Conservation (phyloP, 805 yeast genomes). For the Kluyveromyces starmeri region DNA sequence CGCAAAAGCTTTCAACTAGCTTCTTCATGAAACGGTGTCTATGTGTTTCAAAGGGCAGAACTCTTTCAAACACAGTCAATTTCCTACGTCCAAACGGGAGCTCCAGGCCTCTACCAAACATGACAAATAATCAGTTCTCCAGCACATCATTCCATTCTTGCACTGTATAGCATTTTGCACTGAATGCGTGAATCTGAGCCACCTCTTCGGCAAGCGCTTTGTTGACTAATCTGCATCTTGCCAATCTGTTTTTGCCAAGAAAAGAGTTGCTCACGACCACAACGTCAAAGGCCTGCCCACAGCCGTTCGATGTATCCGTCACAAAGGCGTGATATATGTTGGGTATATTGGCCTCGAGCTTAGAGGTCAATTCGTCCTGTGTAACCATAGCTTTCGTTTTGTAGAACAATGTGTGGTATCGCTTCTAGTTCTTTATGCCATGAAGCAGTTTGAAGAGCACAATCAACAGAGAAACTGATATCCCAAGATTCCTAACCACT, state of each 20-base stretch:
- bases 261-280: constrained; percentile 69
- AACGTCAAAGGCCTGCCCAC: constrained; percentile 97
- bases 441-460: too few species aligned
- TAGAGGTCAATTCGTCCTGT: constrained; percentile 20
- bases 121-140: neutral
- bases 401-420: too few species aligned
- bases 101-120: too few species aligned
- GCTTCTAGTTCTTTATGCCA: too few species aligned
- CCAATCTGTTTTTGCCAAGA: constrained; percentile 71
- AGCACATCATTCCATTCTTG: constrained; percentile 66
- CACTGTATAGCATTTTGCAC: constrained; percentile 81
- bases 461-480: too few species aligned
- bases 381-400: constrained; percentile 10
- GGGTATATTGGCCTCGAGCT: constrained; percentile 19
- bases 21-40: too few species aligned
- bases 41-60: too few species aligned
- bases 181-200: constrained; percentile 84
- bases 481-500: too few species aligned
- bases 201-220: constrained; percentile 74
- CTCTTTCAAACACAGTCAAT: too few species aligned
- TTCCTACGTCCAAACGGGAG: too few species aligned
- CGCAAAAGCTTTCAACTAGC: too few species aligned
- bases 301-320: constrained; percentile 62
- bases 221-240: constrained; percentile 84
- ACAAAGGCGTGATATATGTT: constrained; percentile 27